A percentile compares a stretch with the other conserved stretches of the same genome.
These are phyloP conservation scores for Dicorynia guianensis DNA, from an alignment of 306 rosid species.

Conservation along the genomic window DNA sequence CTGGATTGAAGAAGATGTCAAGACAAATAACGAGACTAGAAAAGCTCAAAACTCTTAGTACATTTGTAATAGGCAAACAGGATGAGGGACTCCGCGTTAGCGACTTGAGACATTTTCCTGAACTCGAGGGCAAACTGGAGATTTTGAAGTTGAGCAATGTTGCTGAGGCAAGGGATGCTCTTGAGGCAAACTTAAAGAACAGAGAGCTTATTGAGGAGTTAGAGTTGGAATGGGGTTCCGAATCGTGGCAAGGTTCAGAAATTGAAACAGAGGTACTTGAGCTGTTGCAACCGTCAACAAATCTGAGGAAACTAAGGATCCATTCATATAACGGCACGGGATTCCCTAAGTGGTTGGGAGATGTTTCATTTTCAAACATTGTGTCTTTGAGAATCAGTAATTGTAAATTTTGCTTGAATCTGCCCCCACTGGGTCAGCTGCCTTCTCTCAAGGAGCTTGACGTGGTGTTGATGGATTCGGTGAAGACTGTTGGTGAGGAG, in stretches of 20 bases:
- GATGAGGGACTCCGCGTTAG: background rate
- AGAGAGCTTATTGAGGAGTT: conserved; percentile 3
- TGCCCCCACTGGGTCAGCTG: background rate
- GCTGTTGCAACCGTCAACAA: conserved; percentile 17
- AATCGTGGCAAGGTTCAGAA: background rate
- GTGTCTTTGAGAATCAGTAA: background rate
- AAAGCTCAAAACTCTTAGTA: background rate
- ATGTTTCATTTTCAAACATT: conserved; percentile 15
- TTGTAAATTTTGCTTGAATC: background rate
- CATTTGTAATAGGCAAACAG: background rate
- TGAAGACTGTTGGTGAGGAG: conserved; percentile 7
- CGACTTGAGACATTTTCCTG: background rate
- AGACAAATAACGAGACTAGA: background rate
- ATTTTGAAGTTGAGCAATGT: conserved; percentile 23
- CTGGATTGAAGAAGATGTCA: too few species aligned
- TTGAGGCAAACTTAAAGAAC: conserved; percentile 2
- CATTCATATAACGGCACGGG: conserved; percentile 1
- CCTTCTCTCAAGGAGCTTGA: conserved; percentile 35
- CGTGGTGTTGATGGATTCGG: background rate
- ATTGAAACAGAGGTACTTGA: background rate
- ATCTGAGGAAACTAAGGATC: conserved; percentile 5
- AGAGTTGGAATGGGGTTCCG: conserved; percentile 3
- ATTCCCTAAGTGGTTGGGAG: conserved; percentile 14
- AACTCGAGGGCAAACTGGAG: background rate
- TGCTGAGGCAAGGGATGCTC: background rate